Evolutionary conservation across 2,329 filamentous ascomycete species (phyloP).

Genomic region (Paraconiothyrium brasiliense): DNA sequence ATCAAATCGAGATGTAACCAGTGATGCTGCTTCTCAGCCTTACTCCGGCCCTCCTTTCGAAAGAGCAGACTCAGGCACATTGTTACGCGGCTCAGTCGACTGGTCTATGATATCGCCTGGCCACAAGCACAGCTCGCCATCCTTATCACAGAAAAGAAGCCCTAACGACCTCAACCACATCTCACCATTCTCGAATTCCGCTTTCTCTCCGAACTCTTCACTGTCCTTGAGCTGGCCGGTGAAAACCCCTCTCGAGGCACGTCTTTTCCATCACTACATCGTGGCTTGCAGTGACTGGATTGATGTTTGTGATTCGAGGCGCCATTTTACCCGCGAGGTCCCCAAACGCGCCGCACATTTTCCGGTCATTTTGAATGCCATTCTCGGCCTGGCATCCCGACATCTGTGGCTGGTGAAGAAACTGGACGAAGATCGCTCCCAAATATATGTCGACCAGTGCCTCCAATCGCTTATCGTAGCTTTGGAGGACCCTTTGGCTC

Average conservation of each 20-base stretch:
- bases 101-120: conserved; percentile 10
- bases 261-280: conserved; percentile 42
- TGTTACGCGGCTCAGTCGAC: conserved; percentile 8
- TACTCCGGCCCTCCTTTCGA: background rate
- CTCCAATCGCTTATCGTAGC: conserved; percentile 58
- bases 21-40: conserved; percentile 3
- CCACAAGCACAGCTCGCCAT: conserved; percentile 14
- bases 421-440: conserved; percentile 53
- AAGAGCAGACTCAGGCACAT: background rate
- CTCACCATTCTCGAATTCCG: conserved; percentile 35
- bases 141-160: conserved; percentile 11
- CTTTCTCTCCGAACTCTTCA: conserved; percentile 35
- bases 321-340: conserved; percentile 57
- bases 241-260: conserved; percentile 34
- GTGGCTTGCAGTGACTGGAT: conserved; percentile 42
- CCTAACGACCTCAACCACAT: conserved; percentile 17
- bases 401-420: conserved; percentile 54
- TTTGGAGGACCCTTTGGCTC: conserved; percentile 53
- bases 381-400: conserved; percentile 58
- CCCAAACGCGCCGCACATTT: conserved; percentile 58
- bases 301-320: conserved; percentile 37
- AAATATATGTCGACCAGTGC: conserved; percentile 57
- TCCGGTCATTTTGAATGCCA: conserved; percentile 58
- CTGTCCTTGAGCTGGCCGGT: conserved; percentile 37
- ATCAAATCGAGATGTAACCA: conserved; percentile 1